Evolutionary conservation across 202 grass and related monocot genomes (phyloP).

Genomic region (Zoysia matrella): DNA sequence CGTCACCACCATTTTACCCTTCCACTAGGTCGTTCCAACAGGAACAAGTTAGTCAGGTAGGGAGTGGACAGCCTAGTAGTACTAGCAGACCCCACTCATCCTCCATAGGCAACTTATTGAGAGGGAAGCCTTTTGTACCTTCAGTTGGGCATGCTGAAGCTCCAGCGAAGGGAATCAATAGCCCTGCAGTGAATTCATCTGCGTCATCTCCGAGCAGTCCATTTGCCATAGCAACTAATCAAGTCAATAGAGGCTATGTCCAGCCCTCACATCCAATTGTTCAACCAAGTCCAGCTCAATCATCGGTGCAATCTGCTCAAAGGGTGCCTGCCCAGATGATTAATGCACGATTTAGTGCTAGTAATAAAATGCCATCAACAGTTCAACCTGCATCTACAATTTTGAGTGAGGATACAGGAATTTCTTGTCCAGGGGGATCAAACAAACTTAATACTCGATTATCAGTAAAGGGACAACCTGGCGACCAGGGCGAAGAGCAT

Average conservation of each 20-base stretch:
- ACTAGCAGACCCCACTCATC: slow-evolving; percentile 26
- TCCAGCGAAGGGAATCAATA: slow-evolving; percentile 34
- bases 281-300: slow-evolving; percentile 43
- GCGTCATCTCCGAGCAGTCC: slow-evolving; percentile 41
- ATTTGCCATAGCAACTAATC: slow-evolving; percentile 35
- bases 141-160: slow-evolving; percentile 38
- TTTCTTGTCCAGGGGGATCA: slow-evolving; percentile 52
- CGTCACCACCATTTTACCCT: slow-evolving; percentile 89
- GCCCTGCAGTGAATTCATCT: slow-evolving; percentile 43
- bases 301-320: slow-evolving; percentile 40
- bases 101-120: slow-evolving; percentile 29
- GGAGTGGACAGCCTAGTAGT: slow-evolving; percentile 46
- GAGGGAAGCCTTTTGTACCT: slow-evolving; percentile 57
- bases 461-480: slow-evolving; percentile 45
- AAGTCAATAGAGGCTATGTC: slow-evolving; percentile 49
- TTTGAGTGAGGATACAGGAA: slow-evolving; percentile 50
- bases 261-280: slow-evolving; percentile 29
- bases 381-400: slow-evolving; percentile 39
- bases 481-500: slow-evolving; percentile 49
- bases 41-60: slow-evolving; percentile 53
- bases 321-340: slow-evolving; percentile 48
- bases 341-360: slow-evolving; percentile 37
- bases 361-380: slow-evolving; percentile 48
- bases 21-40: slow-evolving; percentile 51
- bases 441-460: slow-evolving; percentile 46